Base-by-base conservation (phyloP, 768 basidiomycete genomes). In the Mycena epipterygia region DNA sequence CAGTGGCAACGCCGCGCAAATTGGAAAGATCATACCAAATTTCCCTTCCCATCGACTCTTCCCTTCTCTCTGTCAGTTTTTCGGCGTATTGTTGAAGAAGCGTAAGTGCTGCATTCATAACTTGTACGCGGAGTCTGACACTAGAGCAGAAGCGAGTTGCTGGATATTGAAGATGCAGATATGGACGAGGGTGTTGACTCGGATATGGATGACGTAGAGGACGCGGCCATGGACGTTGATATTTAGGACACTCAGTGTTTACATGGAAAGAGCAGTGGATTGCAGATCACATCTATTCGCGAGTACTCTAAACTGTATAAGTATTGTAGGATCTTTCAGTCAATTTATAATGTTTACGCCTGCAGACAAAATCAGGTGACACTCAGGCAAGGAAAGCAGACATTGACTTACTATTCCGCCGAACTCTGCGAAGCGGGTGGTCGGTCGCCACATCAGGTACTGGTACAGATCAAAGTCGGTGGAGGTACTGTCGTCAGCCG, bases 401-500 rank as follows among this genome's bases (percentile, higher is more conserved):
- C 7, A n/a, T n/a, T n/a, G n/a, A 41, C 48, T 4, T 41, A 64
- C 62, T n/a, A 33, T 1, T 6, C 62, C 62, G 9, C 62, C 62
- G 37, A 64, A 64, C 19, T 64, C 37, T 16, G 62, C 48, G 32
- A n/a, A 64, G 4, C 7, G 23, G 2, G 62, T 64, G 17, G n/a
- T 13, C 6, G 49, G 62, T 5, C 62, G 33, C 12, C 41, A 64
- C 49, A 64, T 51, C 12, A 52, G 25, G 16, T 64, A 64, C 37
- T 64, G 62, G 13, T 53, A 64, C 2, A 51, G 35, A 32, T 64
- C 62, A 25, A 64, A 64, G 32, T 64, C 62, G 3, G 62, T 64
- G 0, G n/a, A 14, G 16, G 33, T 30, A 7, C 9, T 13, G 37
- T 64, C 37, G 14, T 30, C 39, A 5, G n/a, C n/a, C n/a, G 62